Evolutionary conservation across 192 early-diverging fungal species (phyloP).

Genomic region (Funneliformis geosporum): DNA sequence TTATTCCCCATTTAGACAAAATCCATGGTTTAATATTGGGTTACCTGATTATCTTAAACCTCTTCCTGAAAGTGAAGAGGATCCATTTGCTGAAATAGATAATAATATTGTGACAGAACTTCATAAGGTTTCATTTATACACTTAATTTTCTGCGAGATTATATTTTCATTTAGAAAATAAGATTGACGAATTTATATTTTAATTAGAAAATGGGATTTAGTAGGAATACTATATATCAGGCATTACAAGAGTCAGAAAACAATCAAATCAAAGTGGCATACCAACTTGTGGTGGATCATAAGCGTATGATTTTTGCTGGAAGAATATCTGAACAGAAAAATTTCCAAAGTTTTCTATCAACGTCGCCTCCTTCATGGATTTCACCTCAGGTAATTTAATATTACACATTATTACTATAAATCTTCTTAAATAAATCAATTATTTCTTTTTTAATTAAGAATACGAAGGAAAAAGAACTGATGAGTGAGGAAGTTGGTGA

Average conservation of each 20-base stretch:
- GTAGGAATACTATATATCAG: conserved; percentile 62
- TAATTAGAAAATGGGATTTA: conserved; percentile 76
- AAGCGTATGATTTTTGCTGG: conserved; percentile 63
- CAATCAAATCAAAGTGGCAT: conserved; percentile 96
- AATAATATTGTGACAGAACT: conserved; percentile 80
- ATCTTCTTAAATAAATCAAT: neutral
- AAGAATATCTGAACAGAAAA: conserved; percentile 52
- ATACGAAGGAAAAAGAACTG: conserved; percentile 10
- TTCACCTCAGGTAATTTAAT: conserved; percentile 42
- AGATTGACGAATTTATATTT: neutral
- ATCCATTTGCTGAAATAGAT: conserved; percentile 69
- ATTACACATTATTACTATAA: conserved; percentile 9
- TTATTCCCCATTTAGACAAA: conserved; percentile 52
- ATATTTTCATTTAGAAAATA: neutral
- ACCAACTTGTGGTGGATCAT: conserved; percentile 91
- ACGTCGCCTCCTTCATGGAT: conserved; percentile 77
- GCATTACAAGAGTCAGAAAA: conserved; percentile 83
- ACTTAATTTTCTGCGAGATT: neutral
- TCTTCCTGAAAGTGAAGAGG: conserved; percentile 69
- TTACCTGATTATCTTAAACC: conserved; percentile 93
- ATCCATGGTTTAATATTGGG: conserved; percentile 89
- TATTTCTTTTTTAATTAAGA: neutral
- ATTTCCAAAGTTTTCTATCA: conserved; percentile 63
- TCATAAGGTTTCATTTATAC: conserved; percentile 51
- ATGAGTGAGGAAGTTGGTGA: conserved; percentile 17